These are phyloP conservation scores for Pisolithus tinctorius DNA, from an alignment of 768 basidiomycete species.

Conservation along the genomic window DNA sequence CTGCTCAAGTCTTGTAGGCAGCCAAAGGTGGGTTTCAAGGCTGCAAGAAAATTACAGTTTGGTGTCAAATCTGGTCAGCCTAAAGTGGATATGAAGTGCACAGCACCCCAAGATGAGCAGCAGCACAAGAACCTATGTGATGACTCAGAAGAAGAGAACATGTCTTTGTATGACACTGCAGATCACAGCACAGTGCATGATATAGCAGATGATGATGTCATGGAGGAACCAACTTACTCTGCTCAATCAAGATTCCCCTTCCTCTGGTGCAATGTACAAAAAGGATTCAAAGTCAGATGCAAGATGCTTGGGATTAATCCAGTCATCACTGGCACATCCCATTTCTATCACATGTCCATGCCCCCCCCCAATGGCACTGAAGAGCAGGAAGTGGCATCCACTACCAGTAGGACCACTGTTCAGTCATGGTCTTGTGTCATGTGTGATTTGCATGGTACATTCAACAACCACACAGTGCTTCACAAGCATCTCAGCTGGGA, in stretches of 20 bases:
- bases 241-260: conserved; percentile 45
- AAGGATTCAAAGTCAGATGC: conserved; percentile 43
- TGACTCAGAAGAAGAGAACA: too few species aligned
- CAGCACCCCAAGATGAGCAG: too few species aligned
- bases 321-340: conserved; percentile 9
- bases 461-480: conserved; percentile 38
- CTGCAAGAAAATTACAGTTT: conserved; percentile 9
- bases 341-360: conserved; percentile 20
- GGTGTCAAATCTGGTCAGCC: not conserved
- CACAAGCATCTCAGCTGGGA: conserved; percentile 43
- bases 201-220: conserved; percentile 31
- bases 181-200: conserved; percentile 17
- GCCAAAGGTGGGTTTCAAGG: conserved; percentile 6
- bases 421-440: too few species aligned
- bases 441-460: conserved; percentile 8
- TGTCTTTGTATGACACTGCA: too few species aligned
- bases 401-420: too few species aligned
- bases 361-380: not conserved
- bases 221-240: conserved; percentile 27
- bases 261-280: conserved; percentile 43
- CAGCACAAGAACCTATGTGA: too few species aligned
- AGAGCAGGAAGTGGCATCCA: too few species aligned
- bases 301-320: conserved; percentile 29
- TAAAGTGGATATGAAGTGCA: too few species aligned
- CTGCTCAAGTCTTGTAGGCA: not conserved